phyloP scores from a whole-genome alignment of 495 filamentous ascomycete genomes.

The Clohesyomyces aquaticus region DNA sequence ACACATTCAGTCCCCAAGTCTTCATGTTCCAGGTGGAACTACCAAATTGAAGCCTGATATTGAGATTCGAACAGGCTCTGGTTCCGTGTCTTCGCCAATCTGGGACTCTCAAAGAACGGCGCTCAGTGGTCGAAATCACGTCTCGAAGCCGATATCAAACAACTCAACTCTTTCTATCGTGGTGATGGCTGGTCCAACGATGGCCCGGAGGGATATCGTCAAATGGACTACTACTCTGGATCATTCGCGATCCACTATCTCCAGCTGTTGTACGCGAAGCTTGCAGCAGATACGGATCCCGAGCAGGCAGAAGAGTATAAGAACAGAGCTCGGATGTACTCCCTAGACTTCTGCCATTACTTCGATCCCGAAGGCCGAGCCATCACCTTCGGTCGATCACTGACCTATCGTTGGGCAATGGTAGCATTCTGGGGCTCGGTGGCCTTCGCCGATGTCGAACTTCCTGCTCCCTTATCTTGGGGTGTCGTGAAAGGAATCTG shows the following conservation, averaged over 20 bases:
- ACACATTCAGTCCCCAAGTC: not conserved
- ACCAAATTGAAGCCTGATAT: conserved; percentile 40
- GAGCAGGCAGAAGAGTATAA: conserved; percentile 70
- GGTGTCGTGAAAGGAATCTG: conserved; percentile 77
- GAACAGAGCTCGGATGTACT: conserved; percentile 64
- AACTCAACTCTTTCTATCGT: conserved; percentile 77
- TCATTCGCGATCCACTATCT: conserved; percentile 79
- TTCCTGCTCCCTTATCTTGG: conserved; percentile 71
- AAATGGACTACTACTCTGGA: conserved; percentile 84
- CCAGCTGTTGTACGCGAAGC: conserved; percentile 74
- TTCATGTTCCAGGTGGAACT: not conserved
- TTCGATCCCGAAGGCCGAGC: conserved; percentile 68
- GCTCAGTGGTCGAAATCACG: conserved; percentile 66
- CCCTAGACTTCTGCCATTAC: conserved; percentile 74
- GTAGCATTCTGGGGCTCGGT: conserved; percentile 78
- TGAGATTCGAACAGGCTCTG: conserved; percentile 61
- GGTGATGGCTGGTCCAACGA: conserved; percentile 82
- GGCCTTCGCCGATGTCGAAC: conserved; percentile 72
- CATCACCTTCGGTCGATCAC: conserved; percentile 75
- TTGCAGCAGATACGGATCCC: conserved; percentile 70
- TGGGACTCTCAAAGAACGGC: conserved; percentile 72
- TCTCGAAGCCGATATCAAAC: conserved; percentile 72
- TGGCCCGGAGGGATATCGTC: conserved; percentile 72
- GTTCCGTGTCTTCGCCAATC: conserved; percentile 83
- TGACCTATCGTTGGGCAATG: conserved; percentile 83